Base-by-base conservation (phyloP, 495 filamentous ascomycete genomes). In the Glarea lozoyensis region DNA sequence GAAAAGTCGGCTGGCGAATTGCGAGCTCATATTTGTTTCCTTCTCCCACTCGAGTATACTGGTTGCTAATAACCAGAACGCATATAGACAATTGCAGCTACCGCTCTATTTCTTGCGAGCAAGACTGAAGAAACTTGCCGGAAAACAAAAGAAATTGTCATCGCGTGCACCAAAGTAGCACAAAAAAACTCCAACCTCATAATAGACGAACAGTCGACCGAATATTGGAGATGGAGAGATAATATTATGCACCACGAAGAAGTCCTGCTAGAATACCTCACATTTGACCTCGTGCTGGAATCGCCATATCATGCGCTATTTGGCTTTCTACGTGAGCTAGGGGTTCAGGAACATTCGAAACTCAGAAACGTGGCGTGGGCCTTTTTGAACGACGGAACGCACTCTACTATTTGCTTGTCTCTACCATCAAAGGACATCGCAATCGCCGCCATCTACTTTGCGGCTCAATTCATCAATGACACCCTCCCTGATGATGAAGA, bases 51-150 rank as follows among this genome's bases (percentile, higher is more conserved):
- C n/a, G n/a, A 33, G 12, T 42, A 30, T 29, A 21, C 35, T 11
- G 6, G 16, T 21, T 45, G 46, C 30, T 47, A 31, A 12, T 43
- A 19, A 41, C 15, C 24, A 32, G 37, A 33, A 37, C 19, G 29
- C 35, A 41, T 46, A 45, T 51, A 81, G 76, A 78, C 78, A 53
- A 84, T 92, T 34, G 92, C 86, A 2, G 92, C 88, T 0, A 93
- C 88, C 0, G 70, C 88, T 2, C 72, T 98, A 5, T 97, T 95
- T 54, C 75, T 98, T 6, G 90, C 92, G 7, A 93, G 88, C 52
- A 98, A 98, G 62, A 89, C 93, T 4, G 92, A 97, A 51, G 92
- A 98, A 58, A 90, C 89, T 56, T 86, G 85, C 55, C 84, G 89
- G 20, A 93, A 92, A 53, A 93, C 94, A 53, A 88, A 84, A 52